A percentile compares a stretch with the other conserved stretches of the same genome.
Conservation (phyloP, 2,329 filamentous ascomycete species). For the Bipolaris bicolor region DNA sequence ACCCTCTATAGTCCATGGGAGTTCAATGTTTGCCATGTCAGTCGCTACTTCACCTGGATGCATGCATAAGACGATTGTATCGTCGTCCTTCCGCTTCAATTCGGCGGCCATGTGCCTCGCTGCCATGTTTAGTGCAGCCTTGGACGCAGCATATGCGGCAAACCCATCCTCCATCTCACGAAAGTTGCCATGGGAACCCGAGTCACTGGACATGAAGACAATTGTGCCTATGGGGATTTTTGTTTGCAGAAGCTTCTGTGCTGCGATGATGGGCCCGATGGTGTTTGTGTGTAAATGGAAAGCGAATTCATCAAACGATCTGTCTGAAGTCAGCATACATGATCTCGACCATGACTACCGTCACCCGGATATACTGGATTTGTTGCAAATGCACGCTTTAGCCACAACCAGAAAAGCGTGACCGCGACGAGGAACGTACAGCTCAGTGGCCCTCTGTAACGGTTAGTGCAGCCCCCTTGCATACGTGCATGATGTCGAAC, state of each 20-base stretch:
- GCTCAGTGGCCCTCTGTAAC: constrained; percentile 57
- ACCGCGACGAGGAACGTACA: constrained; percentile 48
- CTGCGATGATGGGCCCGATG: constrained; percentile 64
- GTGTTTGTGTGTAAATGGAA: constrained; percentile 64
- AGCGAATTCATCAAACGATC: constrained; percentile 60
- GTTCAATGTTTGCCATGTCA: constrained; percentile 61
- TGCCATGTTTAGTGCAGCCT: constrained; percentile 64
- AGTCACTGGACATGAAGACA: constrained; percentile 63
- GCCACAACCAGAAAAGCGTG: constrained; percentile 25
- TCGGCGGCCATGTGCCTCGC: constrained; percentile 63
- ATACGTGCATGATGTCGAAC: constrained; percentile 23
- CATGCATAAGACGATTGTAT: constrained; percentile 60
- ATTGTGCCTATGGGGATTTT: constrained; percentile 58
- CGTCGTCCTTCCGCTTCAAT: constrained; percentile 56
- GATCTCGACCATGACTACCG: background rate
- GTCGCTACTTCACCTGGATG: constrained; percentile 65
- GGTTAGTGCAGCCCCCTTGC: constrained; percentile 34
- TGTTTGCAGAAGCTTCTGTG: constrained; percentile 58
- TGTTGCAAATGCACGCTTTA: constrained; percentile 28
- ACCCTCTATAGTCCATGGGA: constrained; percentile 60
- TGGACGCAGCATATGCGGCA: constrained; percentile 63
- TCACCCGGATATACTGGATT: constrained; percentile 10
- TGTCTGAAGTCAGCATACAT: constrained; percentile 30
- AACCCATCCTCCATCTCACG: constrained; percentile 64
- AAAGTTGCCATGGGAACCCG: constrained; percentile 59